Evolutionary conservation across 139 green algal genomes (phyloP), one percentile per base, ranked within the genome.

Genomic region (Monoraphidium neglectum): DNA sequence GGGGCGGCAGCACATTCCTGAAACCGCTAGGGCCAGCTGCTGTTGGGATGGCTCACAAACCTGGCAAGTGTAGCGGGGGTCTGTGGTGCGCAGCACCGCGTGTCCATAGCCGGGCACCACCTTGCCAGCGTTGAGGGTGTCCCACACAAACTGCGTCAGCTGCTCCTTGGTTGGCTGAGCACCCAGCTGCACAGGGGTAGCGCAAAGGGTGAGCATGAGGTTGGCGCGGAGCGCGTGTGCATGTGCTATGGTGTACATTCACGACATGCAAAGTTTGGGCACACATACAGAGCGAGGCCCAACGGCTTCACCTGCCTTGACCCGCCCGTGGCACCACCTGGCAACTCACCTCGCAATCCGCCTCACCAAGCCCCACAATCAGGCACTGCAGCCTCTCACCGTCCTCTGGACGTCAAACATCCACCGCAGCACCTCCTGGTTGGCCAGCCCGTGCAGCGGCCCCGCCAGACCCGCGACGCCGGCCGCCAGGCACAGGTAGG

Each of bases 71-170:
- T 98, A 99, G 35, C 96, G 91, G 6, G 96, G 96, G 87, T 99
- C 96, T 4, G 96, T 99, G 78, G 97, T 96, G 43, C 96, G 90
- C 75, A 99, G 90, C 74, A 99, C 96, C 8, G 94, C 96, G 82
- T 99, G 96, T 37, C 96, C 96, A 77, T 97, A 99, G 16, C 96
- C 96, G 23, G 96, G 96, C 65, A 99, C 94, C 54, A 98, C 94
- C 76, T 97, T 95, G 64, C 96, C 96, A n/a, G 63, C 84, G 72
- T 96, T 96, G 8, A 99, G 89, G 0, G 96, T 99, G 49, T 89
- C 86, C 88, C 87, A 90, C 35, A 97, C 89, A 84, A 96, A 99
- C 36, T 95, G 82, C 37, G 79, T 88, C 36, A 99, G 74, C 70
- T 95, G 68, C 51, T 98, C 96, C 84, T 94, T 94, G 82, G 76